These are phyloP conservation scores for Quercus robur DNA, from an alignment of 306 rosid genomes.

Conservation along the genomic window DNA sequence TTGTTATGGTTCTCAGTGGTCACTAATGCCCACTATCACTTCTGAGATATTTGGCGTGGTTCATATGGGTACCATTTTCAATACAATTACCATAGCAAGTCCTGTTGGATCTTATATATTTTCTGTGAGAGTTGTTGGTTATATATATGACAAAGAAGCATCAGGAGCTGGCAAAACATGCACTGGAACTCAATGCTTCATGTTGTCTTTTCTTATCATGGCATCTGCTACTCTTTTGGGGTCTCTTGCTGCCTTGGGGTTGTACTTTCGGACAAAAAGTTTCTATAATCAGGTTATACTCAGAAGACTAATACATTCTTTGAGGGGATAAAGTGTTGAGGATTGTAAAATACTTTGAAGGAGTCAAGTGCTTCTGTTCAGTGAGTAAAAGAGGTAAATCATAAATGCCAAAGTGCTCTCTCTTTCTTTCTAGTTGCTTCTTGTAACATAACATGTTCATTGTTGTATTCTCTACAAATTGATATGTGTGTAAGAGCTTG, in stretches of 20 bases:
- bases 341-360: neutral
- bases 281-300: slow-evolving; percentile 42
- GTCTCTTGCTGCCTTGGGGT: slow-evolving; percentile 42
- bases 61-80: slow-evolving; percentile 1
- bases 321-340: neutral
- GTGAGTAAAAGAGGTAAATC: too few species aligned
- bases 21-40: neutral
- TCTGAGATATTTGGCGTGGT: slow-evolving; percentile 1
- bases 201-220: slow-evolving; percentile 51
- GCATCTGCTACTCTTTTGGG: slow-evolving; percentile 48
- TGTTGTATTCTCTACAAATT: neutral
- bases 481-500: neutral
- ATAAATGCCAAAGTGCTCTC: neutral
- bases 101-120: slow-evolving; percentile 4
- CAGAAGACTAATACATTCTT: slow-evolving; percentile 26
- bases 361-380: neutral
- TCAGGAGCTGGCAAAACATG: slow-evolving; percentile 33
- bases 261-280: slow-evolving; percentile 53
- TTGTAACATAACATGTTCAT: neutral
- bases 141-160: slow-evolving; percentile 27
- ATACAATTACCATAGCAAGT: neutral
- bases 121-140: slow-evolving; percentile 1
- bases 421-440: neutral
- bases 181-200: slow-evolving; percentile 50
- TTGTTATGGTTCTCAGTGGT: slow-evolving; percentile 7